Conservation (phyloP, 2,329 filamentous ascomycete species). For the Trichoderma polysporum region DNA sequence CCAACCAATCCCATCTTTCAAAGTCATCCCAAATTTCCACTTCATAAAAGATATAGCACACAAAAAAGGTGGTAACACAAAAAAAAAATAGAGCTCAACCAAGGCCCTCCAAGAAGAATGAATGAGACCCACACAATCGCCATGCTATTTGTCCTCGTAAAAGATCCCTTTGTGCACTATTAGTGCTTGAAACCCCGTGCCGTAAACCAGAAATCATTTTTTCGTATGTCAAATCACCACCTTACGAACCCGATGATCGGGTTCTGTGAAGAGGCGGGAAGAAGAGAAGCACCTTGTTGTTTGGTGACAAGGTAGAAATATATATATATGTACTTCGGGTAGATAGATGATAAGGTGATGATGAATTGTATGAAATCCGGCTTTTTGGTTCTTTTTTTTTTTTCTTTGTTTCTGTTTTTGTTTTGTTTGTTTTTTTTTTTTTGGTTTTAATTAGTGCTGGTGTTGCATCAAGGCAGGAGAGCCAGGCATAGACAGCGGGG, state of each 20-base stretch:
- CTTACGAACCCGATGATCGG: not conserved
- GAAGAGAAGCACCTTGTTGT: not conserved
- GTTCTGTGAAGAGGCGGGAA: not conserved
- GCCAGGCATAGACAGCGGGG: slow-evolving; percentile 70
- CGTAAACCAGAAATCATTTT: slow-evolving; percentile 15
- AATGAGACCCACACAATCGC: slow-evolving; percentile 20
- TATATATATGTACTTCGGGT: slow-evolving; percentile 1
- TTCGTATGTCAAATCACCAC: slow-evolving; percentile 17
- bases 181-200: slow-evolving; percentile 2
- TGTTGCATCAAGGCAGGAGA: slow-evolving; percentile 56
- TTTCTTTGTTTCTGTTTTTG: not conserved
- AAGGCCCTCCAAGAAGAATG: slow-evolving; percentile 16
- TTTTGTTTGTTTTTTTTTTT: not conserved
- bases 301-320: not conserved
- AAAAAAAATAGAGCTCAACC: slow-evolving; percentile 15
- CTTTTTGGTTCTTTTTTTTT: not conserved
- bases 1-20: slow-evolving; percentile 15
- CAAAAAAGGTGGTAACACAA: slow-evolving; percentile 19
- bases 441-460: slow-evolving; percentile 8
- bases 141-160: slow-evolving; percentile 19
- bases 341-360: slow-evolving; percentile 9
- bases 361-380: not conserved
- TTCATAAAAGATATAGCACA: not conserved
- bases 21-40: slow-evolving; percentile 15
- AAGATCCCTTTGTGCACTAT: not conserved